Base-by-base conservation (phyloP, 2,329 filamentous ascomycete genomes). In the Grosmannia huntii region DNA sequence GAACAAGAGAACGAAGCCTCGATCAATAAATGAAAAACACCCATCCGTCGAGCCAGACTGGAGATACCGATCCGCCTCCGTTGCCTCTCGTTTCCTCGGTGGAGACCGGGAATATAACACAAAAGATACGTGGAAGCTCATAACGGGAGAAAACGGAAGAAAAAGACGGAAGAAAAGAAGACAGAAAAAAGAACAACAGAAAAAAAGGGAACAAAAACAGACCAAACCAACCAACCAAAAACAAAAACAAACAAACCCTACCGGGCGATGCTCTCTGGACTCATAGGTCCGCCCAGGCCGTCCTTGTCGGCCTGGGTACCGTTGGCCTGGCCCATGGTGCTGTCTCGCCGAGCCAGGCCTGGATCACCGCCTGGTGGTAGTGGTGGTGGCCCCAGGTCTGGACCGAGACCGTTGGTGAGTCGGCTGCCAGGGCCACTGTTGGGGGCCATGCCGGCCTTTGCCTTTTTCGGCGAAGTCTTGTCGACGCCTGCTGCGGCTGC, bases 281-380 rank as follows among this genome's bases (percentile, higher is more conserved):
- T 94, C 77, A 92, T 90, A 83, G 92, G 90, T 23, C 86, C 86
- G 36, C 83, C 82, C 21, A 77, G 80, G 56, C 83, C 82, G 59
- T 84, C 84, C 67, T 87, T 85, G 64, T 78, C 75, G 61, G 77
- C 81, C 67, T 81, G 79, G 71, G 74, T 79, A 70, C 75, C 86
- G 59, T 73, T 74, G 10, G 69, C 60, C 61, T 70, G 57, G 59
- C 65, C 41, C n/a, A 46, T 31, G 25, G n/a, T 16, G 49, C 48
- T 88, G 63, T 67, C 73, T 44, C 72, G 73, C 23, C 54, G 19
- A 11, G 21, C 44, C 9, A 36, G 11, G 23, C 53, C 16, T 1
- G 36, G 21, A 10, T 11, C 5, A 27, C 41, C 68, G 38, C 33
- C 38, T 23, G 52, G 52, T 2, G 33, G 52, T 21, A 27, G 52